Conservation (phyloP, 139 green algal species). For the Closterium sp. region DNA sequence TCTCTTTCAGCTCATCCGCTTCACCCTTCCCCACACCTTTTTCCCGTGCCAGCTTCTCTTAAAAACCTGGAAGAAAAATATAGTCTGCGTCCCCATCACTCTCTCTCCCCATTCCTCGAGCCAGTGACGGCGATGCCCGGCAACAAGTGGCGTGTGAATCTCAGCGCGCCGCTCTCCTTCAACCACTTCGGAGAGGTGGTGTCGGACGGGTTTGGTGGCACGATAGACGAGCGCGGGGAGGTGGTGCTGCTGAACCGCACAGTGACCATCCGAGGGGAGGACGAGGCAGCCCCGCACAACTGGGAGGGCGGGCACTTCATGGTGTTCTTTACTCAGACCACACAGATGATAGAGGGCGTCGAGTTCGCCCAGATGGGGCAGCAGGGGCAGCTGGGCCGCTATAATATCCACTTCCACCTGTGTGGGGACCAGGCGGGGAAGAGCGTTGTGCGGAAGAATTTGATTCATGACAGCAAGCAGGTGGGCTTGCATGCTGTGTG, state of each 20-base stretch:
- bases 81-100: background rate
- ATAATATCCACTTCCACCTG: constrained; percentile 56
- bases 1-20: too few relatives aligned
- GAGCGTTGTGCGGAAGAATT: constrained; percentile 21
- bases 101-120: background rate
- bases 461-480: constrained; percentile 37
- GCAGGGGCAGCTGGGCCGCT: constrained; percentile 44
- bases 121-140: background rate
- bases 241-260: constrained; percentile 39
- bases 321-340: constrained; percentile 20
- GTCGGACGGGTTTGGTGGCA: constrained; percentile 12
- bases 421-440: constrained; percentile 27
- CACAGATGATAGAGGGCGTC: constrained; percentile 35
- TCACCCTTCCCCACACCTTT: too few relatives aligned
- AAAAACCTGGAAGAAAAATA: too few relatives aligned
- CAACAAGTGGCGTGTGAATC: background rate
- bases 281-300: constrained; percentile 8
- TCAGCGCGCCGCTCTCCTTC: constrained; percentile 1
- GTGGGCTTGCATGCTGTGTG: too few relatives aligned
- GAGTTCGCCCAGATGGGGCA: constrained; percentile 38
- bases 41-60: too few relatives aligned
- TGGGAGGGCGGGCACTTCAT: constrained; percentile 46
- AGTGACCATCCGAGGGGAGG: background rate
- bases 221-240: constrained; percentile 11
- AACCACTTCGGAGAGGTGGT: constrained; percentile 8